Conservation (phyloP, 257 asterid species). For the Solanum chiquidenum region DNA sequence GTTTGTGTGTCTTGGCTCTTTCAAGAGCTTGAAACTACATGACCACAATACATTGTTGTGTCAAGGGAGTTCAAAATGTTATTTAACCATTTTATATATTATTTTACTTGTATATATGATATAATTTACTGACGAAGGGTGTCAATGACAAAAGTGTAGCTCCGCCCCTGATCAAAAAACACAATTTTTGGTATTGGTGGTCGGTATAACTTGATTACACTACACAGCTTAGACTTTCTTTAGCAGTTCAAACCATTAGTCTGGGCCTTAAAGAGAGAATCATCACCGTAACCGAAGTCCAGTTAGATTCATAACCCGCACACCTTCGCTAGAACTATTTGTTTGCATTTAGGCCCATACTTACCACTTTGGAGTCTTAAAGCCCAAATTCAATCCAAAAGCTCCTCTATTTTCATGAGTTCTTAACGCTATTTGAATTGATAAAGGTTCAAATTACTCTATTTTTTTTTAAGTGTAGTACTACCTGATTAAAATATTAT, state of each 20-base stretch:
- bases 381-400: background rate
- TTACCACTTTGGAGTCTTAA: background rate
- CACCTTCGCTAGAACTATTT: background rate
- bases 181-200: background rate
- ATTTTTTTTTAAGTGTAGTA: background rate
- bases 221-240: background rate
- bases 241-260: background rate
- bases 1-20: too few species aligned
- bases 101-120: too few species aligned
- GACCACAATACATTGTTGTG: too few species aligned
- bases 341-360: background rate
- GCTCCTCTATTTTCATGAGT: background rate
- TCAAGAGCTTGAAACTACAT: too few species aligned
- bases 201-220: background rate
- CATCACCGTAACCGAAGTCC: background rate
- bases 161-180: background rate
- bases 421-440: background rate
- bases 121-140: accelerated
- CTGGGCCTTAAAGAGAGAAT: background rate
- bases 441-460: background rate
- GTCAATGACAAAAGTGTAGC: background rate
- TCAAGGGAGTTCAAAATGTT: too few species aligned
- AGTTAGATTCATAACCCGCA: background rate
- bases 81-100: too few species aligned
- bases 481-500: background rate